phyloP scores from a whole-genome alignment of 805 yeast species.

The Isabelozyma heimii region DNA sequence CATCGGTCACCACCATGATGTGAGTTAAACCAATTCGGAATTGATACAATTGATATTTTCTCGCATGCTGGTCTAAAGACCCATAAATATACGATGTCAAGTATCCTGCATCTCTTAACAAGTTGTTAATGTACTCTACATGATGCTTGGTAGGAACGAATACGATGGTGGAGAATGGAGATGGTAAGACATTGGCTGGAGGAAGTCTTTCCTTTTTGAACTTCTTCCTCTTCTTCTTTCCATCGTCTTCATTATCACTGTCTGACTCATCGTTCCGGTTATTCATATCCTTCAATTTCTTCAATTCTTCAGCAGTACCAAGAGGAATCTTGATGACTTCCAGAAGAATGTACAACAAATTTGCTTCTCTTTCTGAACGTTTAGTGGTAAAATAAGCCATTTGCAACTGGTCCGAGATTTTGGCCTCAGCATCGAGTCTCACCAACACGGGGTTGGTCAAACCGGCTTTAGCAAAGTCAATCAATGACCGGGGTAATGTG shows the following conservation, averaged over 20 bases:
- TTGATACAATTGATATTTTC: slow-evolving; percentile 81
- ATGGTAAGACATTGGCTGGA: slow-evolving; percentile 79
- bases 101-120: slow-evolving; percentile 77
- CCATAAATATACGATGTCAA: slow-evolving; percentile 91
- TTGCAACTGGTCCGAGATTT: slow-evolving; percentile 85
- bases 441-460: slow-evolving; percentile 88
- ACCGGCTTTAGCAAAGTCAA: slow-evolving; percentile 97
- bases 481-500: slow-evolving; percentile 86
- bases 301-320: slow-evolving; percentile 68
- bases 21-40: slow-evolving; percentile 83
- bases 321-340: slow-evolving; percentile 82
- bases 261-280: slow-evolving; percentile 53
- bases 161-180: slow-evolving; percentile 81
- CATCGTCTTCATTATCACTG: slow-evolving; percentile 27
- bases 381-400: slow-evolving; percentile 84
- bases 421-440: slow-evolving; percentile 88
- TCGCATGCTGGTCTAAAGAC: slow-evolving; percentile 90
- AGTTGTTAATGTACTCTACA: slow-evolving; percentile 79
- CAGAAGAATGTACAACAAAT: slow-evolving; percentile 70
- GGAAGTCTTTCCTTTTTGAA: slow-evolving; percentile 61
- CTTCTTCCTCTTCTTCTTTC: slow-evolving; percentile 35
- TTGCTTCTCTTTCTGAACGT: slow-evolving; percentile 86
- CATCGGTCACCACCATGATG: slow-evolving; percentile 94
- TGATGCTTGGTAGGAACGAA: slow-evolving; percentile 98
- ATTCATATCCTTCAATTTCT: slow-evolving; percentile 48